Conservation (phyloP, 2,329 filamentous ascomycete genomes). For the Paecilomyces niveus region DNA sequence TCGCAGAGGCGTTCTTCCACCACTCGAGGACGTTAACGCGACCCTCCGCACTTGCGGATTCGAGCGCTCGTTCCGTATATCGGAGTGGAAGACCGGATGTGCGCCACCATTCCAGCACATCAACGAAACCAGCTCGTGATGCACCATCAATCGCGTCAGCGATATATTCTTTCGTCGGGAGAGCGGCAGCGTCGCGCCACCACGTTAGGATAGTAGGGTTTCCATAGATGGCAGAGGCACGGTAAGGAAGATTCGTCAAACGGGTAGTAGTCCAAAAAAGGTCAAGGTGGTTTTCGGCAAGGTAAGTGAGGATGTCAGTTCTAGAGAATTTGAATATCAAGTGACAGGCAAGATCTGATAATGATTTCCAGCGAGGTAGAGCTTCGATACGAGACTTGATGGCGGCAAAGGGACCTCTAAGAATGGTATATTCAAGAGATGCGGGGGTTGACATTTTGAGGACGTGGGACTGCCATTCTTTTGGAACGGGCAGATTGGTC, state of each 20-base stretch:
- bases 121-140: constrained; percentile 74
- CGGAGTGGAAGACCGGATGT: constrained; percentile 69
- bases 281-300: constrained; percentile 60
- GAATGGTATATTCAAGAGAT: constrained; percentile 76
- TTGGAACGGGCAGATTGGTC: constrained; percentile 66
- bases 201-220: constrained; percentile 80
- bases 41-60: constrained; percentile 78
- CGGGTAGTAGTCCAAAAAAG: constrained; percentile 84
- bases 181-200: constrained; percentile 78
- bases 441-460: constrained; percentile 60
- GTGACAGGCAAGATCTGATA: constrained; percentile 76
- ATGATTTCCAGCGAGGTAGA: constrained; percentile 61
- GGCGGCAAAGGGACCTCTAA: constrained; percentile 62
- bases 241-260: constrained; percentile 73
- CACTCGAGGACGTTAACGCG: constrained; percentile 83
- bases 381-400: constrained; percentile 67
- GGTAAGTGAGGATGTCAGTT: constrained; percentile 66
- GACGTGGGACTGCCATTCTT: constrained; percentile 62
- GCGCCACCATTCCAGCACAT: constrained; percentile 89
- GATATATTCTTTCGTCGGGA: constrained; percentile 80
- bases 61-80: constrained; percentile 80
- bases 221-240: constrained; percentile 80
- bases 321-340: constrained; percentile 88
- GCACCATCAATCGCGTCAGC: constrained; percentile 80
- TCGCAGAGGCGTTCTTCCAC: constrained; percentile 70